Evolutionary conservation across 2,329 filamentous ascomycete genomes (phyloP).

Genomic region (Eutypella sp.): DNA sequence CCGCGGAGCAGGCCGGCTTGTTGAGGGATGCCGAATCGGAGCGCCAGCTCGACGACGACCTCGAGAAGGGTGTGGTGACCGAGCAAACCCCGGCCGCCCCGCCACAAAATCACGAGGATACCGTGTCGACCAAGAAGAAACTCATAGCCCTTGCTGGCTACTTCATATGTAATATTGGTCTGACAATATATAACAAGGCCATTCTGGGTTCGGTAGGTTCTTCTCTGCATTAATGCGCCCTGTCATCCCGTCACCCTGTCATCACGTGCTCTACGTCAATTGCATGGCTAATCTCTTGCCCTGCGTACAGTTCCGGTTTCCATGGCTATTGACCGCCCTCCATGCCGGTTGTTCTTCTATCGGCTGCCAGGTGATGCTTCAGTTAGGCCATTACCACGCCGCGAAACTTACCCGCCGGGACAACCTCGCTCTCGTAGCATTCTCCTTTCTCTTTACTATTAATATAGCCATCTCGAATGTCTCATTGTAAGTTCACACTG

Average conservation of each 20-base stretch:
- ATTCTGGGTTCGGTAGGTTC: slow-evolving; percentile 45
- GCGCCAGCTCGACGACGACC: background rate
- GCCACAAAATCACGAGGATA: slow-evolving; percentile 3
- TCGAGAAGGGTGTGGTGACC: background rate
- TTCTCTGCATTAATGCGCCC: slow-evolving; percentile 1
- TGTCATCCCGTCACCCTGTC: background rate
- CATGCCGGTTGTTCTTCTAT: slow-evolving; percentile 53
- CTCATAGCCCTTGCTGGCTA: slow-evolving; percentile 38
- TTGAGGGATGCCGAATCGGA: no score
- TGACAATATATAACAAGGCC: slow-evolving; percentile 57
- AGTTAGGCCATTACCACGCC: slow-evolving; percentile 47
- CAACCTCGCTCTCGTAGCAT: slow-evolving; percentile 50
- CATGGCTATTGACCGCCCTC: slow-evolving; percentile 56
- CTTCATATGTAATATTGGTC: slow-evolving; percentile 43
- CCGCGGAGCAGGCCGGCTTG: background rate
- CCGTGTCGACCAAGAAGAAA: slow-evolving; percentile 3
- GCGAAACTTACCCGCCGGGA: slow-evolving; percentile 48
- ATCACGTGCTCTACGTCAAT: background rate
- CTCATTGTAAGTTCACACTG: slow-evolving; percentile 51
- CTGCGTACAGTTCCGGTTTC: slow-evolving; percentile 47
- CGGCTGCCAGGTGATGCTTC: slow-evolving; percentile 50
- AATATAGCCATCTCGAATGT: slow-evolving; percentile 62
- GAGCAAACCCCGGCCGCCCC: background rate
- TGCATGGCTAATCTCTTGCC: slow-evolving; percentile 4
- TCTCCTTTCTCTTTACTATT: slow-evolving; percentile 57